Base-by-base conservation (phyloP, 805 yeast species). In the Sugiyamaella valdiviana region DNA sequence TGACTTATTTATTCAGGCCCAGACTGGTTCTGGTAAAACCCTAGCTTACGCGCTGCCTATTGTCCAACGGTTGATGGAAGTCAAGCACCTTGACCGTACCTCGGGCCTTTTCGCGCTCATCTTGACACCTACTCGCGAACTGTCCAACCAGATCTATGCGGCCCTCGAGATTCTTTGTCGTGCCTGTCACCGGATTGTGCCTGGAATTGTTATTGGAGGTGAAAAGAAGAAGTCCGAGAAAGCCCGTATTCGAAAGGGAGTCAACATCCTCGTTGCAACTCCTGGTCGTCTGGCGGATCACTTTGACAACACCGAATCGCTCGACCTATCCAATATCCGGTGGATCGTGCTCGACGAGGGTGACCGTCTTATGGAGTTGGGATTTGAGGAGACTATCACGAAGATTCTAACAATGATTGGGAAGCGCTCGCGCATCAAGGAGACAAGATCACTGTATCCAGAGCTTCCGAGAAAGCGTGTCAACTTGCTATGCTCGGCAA, bases 11-110 rank as follows among this genome's bases (percentile, higher is more conserved):
- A 85, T 93, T 42, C 95, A 89, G 62, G 96, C 99, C 0, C 97
- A 95, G 67, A 93, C 99, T 0, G 99, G 99, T 46, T 90, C 98
- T 0, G 99, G 99, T 66, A 93, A 93, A 66, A 93, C 99, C 0
- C 67, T 93, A 48, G 82, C 98, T 0, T 95, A 85, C 63, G 70
- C 83, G 2, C 68, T 95, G 36, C 99, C 99, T 1, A 82, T 95
- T 17, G 65, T 91, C 53, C 80, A 85, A 54, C 76, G 79, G 51
- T 71, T 93, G 39, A 78, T 88, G 78, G 66, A 72, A 23, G 78
- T 79, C 58, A 57, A 57, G 19, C 69, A 64, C 32, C 62, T 74
- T 2, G 65, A 60, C 39, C 76, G 98, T 57, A 74, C 77, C 14
- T 76, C 86, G 12, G 99, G 99, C 4, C 70, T 93, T 10, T 90